phyloP scores from a whole-genome alignment of 345 rosid species.

The Populus euphratica region DNA sequence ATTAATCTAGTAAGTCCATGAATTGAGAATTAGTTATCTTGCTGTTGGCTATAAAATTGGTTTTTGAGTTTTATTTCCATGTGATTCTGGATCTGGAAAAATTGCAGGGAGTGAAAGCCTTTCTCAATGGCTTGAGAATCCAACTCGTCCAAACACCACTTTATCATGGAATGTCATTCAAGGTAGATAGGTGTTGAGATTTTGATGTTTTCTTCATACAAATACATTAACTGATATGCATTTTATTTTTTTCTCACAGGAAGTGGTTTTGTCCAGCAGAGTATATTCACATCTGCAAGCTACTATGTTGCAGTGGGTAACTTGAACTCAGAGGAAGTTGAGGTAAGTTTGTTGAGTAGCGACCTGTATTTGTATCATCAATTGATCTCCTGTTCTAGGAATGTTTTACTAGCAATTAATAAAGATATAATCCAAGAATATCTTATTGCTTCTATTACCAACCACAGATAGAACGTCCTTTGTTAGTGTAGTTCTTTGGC shows the following conservation, averaged over 20 bases:
- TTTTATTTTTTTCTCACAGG: constrained; percentile 38
- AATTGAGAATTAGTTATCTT: background rate
- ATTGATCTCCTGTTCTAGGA: background rate
- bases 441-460: background rate
- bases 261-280: constrained; percentile 56
- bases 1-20: background rate
- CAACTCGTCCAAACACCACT: constrained; percentile 77
- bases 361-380: background rate
- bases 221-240: constrained; percentile 11
- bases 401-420: constrained; percentile 2
- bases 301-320: constrained; percentile 84
- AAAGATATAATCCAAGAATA: background rate
- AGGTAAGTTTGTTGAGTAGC: constrained; percentile 45
- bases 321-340: constrained; percentile 59
- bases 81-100: constrained; percentile 23
- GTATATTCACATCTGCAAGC: constrained; percentile 58
- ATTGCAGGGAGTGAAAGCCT: constrained; percentile 78
- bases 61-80: background rate
- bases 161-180: constrained; percentile 75
- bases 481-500: background rate
- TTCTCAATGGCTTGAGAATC: constrained; percentile 76
- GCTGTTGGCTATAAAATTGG: background rate
- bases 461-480: background rate
- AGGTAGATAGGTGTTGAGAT: constrained; percentile 40
- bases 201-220: constrained; percentile 9